Base-by-base conservation (phyloP, 129 eudicot species). In the Oenanthe sinensis region DNA sequence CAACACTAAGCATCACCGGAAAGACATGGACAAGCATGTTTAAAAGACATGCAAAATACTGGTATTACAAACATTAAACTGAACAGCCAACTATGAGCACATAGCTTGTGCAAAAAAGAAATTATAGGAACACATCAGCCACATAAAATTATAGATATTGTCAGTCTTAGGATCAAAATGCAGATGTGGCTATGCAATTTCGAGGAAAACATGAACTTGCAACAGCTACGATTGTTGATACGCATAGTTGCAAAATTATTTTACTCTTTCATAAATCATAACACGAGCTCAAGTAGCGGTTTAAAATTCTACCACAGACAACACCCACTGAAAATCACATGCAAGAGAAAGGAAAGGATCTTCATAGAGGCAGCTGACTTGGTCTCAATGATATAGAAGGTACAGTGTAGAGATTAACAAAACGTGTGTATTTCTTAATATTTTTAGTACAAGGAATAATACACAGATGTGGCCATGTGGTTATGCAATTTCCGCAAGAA, bases 41-140 rank as follows among this genome's bases (percentile, higher is more conserved):
- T 54, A 82, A 65, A 74, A 33, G 36, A 79, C n/a, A 62, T 75
- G 48, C 75, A 77, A 78, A 54, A 24, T 45, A 60, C 4, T n/a
- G 10, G 65, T 13, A 36, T 68, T 15, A 33, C 20, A 36, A 33
- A 14, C 72, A 67, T 33, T 33, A 15, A 12, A 4, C 8, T 50
- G 17, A 50, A 50, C 58, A 17, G n/a, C 58, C n/a, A 50, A 50
- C 58, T 50, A n/a, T 17, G 58, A 50, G 58, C 58, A 50, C 16
- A 49, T 50, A 50, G n/a, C 58, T 50, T 50, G n/a, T 17, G 58
- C 8, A 50, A 50, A 16, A 20, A 5, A 50, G 19, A 7, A 50
- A 11, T 14, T 49, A 49, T 49, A 49, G 5, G 42, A 39, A 39
- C 42, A 39, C 42, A 5, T 39, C 42, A 39, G 42, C 4, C 42